Base-by-base conservation (phyloP, 495 filamentous ascomycete genomes). In the Pseudevernia furfuracea region DNA sequence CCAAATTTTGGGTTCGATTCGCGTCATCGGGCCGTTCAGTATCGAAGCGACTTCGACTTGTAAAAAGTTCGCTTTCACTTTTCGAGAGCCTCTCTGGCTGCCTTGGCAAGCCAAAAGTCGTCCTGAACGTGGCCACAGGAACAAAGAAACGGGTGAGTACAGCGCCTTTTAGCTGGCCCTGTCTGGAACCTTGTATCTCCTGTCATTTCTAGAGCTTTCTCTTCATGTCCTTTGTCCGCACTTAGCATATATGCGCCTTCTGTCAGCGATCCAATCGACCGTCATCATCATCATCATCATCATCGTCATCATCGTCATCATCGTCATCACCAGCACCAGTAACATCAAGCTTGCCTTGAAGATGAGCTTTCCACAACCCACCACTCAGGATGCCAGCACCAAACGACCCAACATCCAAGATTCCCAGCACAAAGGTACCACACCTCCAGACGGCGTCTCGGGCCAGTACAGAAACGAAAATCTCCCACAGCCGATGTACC, bases 21-120 rank as follows among this genome's bases (percentile, higher is more conserved):
- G 90, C 92, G 70, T 97, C 92, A 43, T 85, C 79, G 1, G 91
- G 91, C 36, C 88, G 86, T n/a, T n/a, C n/a, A n/a, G n/a, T n/a
- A n/a, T n/a, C n/a, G n/a, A n/a, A n/a, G n/a, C n/a, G n/a, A n/a
- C n/a, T n/a, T n/a, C n/a, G n/a, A n/a, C n/a, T n/a, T n/a, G n/a
- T n/a, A n/a, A n/a, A n/a, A n/a, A n/a, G n/a, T n/a, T n/a, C n/a
- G n/a, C n/a, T n/a, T n/a, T n/a, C n/a, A n/a, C n/a, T n/a, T n/a
- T n/a, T n/a, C n/a, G n/a, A n/a, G n/a, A n/a, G n/a, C n/a, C n/a
- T n/a, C n/a, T n/a, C n/a, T n/a, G n/a, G n/a, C n/a, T n/a, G n/a
- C n/a, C n/a, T n/a, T n/a, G n/a, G n/a, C n/a, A n/a, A n/a, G n/a
- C n/a, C n/a, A n/a, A n/a, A n/a, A n/a, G n/a, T n/a, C n/a, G n/a